These are phyloP conservation scores for Rhodosporidiobolus odoratus DNA, from an alignment of 768 basidiomycete genomes.

Conservation along the genomic window DNA sequence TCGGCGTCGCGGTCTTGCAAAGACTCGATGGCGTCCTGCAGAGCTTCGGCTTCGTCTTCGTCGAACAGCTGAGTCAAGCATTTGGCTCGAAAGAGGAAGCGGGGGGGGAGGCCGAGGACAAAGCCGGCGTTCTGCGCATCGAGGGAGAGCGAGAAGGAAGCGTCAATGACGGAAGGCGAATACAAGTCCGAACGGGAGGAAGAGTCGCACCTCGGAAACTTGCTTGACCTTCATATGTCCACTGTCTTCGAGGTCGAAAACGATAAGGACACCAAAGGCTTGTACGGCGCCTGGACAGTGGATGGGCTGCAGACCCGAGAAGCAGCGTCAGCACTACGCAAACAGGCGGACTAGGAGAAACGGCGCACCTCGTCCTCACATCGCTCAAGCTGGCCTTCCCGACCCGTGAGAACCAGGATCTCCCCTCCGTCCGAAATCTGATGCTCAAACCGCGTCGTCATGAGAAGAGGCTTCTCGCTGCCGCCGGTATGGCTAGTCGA, in stretches of 20 bases:
- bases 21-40: constrained; percentile 71
- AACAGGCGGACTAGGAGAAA: neutral
- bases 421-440: constrained; percentile 61
- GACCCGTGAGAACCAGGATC: constrained; percentile 60
- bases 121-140: constrained; percentile 61
- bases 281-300: constrained; percentile 75
- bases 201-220: constrained; percentile 62
- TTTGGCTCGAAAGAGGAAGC: constrained; percentile 63
- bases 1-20: constrained; percentile 54
- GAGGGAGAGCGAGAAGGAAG: neutral
- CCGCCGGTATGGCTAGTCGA: neutral
- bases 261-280: constrained; percentile 74
- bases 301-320: constrained; percentile 71
- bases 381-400: constrained; percentile 60
- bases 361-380: constrained; percentile 76
- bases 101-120: constrained; percentile 67
- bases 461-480: constrained; percentile 40
- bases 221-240: constrained; percentile 62
- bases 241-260: constrained; percentile 59
- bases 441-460: constrained; percentile 65
- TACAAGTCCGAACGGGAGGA: neutral
- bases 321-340: neutral
- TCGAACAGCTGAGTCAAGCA: constrained; percentile 69
- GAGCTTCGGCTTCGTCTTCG: constrained; percentile 58
- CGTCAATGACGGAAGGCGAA: neutral